These are phyloP conservation scores for Pythium coloratum DNA, from an alignment of 352 stramenopile genomes.

Conservation along the genomic window DNA sequence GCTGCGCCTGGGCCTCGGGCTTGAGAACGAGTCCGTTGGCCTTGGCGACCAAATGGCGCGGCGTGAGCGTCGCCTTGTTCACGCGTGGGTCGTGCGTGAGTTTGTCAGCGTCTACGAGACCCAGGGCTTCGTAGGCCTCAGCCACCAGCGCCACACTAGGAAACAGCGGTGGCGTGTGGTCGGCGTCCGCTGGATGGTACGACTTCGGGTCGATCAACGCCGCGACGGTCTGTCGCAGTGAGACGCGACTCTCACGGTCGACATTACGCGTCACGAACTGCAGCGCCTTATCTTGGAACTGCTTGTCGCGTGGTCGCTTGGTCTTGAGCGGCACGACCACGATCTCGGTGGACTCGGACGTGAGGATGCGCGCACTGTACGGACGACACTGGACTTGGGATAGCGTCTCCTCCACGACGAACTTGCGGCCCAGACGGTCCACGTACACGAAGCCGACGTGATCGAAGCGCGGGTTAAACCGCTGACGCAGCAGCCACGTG, in stretches of 20 bases:
- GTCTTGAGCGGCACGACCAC: conserved; percentile 71
- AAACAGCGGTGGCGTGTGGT: conserved; percentile 33
- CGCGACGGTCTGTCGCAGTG: conserved; percentile 49
- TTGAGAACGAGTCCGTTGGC: conserved; percentile 37
- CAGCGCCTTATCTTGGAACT: conserved; percentile 58
- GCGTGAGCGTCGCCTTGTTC: conserved; percentile 41
- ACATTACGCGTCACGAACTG: conserved; percentile 59
- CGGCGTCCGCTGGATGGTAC: conserved; percentile 19
- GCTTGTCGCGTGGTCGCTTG: conserved; percentile 51
- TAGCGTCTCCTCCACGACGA: conserved; percentile 84
- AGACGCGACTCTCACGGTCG: conserved; percentile 59
- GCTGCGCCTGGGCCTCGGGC: conserved; percentile 34
- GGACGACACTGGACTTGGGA: conserved; percentile 73
- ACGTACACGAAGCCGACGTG: conserved; percentile 83
- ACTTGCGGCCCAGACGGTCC: conserved; percentile 78
- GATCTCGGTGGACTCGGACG: conserved; percentile 74
- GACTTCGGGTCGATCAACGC: conserved; percentile 44
- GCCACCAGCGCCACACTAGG: conserved; percentile 62
- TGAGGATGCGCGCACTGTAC: conserved; percentile 74
- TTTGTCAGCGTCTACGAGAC: conserved; percentile 44
- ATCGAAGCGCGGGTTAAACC: conserved; percentile 71
- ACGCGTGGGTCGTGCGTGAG: conserved; percentile 34
- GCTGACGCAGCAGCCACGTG: conserved; percentile 55
- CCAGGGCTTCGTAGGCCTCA: conserved; percentile 70
- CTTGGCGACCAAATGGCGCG: conserved; percentile 44